Evolutionary conservation across 208 protist genomes (phyloP), one percentile per base, ranked within the genome.

Genomic region (Trypanosoma conorhini): DNA sequence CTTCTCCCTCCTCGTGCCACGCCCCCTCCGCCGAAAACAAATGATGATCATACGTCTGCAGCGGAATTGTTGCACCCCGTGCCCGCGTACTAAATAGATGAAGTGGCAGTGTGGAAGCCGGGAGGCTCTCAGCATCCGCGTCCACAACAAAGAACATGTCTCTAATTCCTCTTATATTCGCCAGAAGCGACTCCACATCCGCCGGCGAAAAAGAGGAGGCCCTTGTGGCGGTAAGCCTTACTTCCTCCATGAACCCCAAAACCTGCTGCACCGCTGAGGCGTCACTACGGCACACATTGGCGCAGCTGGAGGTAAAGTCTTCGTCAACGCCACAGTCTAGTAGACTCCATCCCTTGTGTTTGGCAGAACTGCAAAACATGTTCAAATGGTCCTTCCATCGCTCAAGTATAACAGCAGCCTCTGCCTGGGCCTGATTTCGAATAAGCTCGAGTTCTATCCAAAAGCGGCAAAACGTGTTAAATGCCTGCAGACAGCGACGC

Each of bases 311-410:
- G 10, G 87, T 70, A 44, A 95, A 85, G 38, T 81, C 70, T 42
- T 95, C 84, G 56, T 95, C 87, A n/a, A 89, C 61, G 26, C 89
- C 89, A 46, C 89, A 91, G 46, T 83, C 76, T 52, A 83, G 77
- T 60, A 83, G 70, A 42, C 61, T 73, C 87, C 89, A 95, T 19
- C 24, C 52, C 63, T 77, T 83, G 3, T 55, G 71, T 28, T 76
- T 84, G 24, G 80, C 80, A 8, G 89, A 91, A 35, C 40, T 60
- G 44, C 92, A 58, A 80, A 95, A 82, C 73, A 88, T 82, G 38
- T 84, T 79, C 7, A 96, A 64, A 65, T 96, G 87, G 72, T 92
- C 87, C 31, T 83, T 89, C 91, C 91, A 96, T 76, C 87, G 84
- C 31, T 77, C 56, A 22, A 93, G 76, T 40, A 92, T 76, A 17